phyloP scores from a whole-genome alignment of 805 yeast genomes.

The Hanseniaspora pseudoguilliermondii region DNA sequence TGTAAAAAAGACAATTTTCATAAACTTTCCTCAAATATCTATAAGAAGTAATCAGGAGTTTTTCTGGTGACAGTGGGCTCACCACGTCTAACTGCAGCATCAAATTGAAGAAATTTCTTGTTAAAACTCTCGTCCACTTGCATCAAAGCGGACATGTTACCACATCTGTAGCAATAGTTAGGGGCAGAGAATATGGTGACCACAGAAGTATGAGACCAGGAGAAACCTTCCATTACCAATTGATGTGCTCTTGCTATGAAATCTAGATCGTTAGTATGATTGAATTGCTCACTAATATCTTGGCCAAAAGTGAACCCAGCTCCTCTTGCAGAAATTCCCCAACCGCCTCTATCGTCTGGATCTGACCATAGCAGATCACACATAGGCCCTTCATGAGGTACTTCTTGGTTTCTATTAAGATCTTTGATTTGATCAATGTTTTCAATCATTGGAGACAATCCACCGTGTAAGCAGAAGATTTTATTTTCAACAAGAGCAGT shows the following conservation, averaged over 20 bases:
- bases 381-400: slow-evolving; percentile 97
- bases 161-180: slow-evolving; percentile 93
- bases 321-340: slow-evolving; percentile 97
- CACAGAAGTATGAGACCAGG: slow-evolving; percentile 87
- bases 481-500: slow-evolving; percentile 86
- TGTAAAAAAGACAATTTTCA: no score
- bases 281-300: slow-evolving; percentile 86
- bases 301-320: slow-evolving; percentile 98
- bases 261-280: slow-evolving; percentile 74
- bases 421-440: slow-evolving; percentile 86
- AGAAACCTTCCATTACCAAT: slow-evolving; percentile 93
- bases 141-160: slow-evolving; percentile 96
- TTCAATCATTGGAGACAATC: slow-evolving; percentile 87
- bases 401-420: slow-evolving; percentile 84
- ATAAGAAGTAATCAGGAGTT: slow-evolving; percentile 92
- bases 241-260: slow-evolving; percentile 92
- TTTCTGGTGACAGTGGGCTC: slow-evolving; percentile 95
- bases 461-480: slow-evolving; percentile 88
- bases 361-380: slow-evolving; percentile 94
- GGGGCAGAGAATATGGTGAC: slow-evolving; percentile 94
- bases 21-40: slow-evolving; percentile 17
- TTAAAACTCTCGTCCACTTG: slow-evolving; percentile 91
- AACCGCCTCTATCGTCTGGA: slow-evolving; percentile 94
- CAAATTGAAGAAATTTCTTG: slow-evolving; percentile 86
- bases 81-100: slow-evolving; percentile 92